These are phyloP conservation scores for Talaromyces ruber DNA, from an alignment of 495 filamentous ascomycete genomes.

Conservation along the genomic window DNA sequence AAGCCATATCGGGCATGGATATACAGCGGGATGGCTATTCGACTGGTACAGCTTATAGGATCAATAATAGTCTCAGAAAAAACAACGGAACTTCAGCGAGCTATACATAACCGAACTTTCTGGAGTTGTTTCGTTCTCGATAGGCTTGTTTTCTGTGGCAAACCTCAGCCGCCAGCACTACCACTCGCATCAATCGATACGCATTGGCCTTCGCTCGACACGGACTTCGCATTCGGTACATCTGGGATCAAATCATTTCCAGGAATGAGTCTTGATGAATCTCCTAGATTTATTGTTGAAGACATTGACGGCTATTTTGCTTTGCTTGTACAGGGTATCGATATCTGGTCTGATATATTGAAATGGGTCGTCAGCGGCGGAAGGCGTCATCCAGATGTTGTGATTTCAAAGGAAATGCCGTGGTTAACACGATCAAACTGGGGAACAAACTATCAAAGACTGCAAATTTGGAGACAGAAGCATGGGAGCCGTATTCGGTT, in stretches of 20 bases:
- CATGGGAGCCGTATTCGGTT: slow-evolving; percentile 15
- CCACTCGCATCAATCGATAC: slow-evolving; percentile 14
- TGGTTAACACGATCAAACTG: slow-evolving; percentile 15
- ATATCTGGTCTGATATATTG: slow-evolving; percentile 19
- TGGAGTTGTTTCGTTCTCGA: slow-evolving; percentile 91
- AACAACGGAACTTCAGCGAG: slow-evolving; percentile 7
- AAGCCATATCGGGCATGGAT: slow-evolving; percentile 17
- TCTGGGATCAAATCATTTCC: neutral
- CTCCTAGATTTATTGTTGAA: slow-evolving; percentile 1
- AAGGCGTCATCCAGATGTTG: slow-evolving; percentile 16
- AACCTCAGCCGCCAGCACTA: slow-evolving; percentile 53
- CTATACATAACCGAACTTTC: slow-evolving; percentile 52
- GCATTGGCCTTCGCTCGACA: slow-evolving; percentile 10
- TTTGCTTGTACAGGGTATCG: slow-evolving; percentile 15
- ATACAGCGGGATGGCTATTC: slow-evolving; percentile 11
- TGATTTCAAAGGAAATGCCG: slow-evolving; percentile 12
- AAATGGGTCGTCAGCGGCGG: slow-evolving; percentile 18
- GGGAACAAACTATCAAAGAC: slow-evolving; percentile 9
- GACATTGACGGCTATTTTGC: slow-evolving; percentile 9
- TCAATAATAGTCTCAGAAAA: slow-evolving; percentile 7
- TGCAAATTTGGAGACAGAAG: slow-evolving; percentile 13
- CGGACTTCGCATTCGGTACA: slow-evolving; percentile 16
- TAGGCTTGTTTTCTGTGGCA: slow-evolving; percentile 79
- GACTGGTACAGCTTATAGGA: slow-evolving; percentile 13
- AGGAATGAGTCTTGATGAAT: neutral